A percentile compares a stretch with the other conserved stretches of the same genome.
Evolutionary conservation across 164 flowering plant genomes (phyloP).

Genomic region (Liriodendron chinense): DNA sequence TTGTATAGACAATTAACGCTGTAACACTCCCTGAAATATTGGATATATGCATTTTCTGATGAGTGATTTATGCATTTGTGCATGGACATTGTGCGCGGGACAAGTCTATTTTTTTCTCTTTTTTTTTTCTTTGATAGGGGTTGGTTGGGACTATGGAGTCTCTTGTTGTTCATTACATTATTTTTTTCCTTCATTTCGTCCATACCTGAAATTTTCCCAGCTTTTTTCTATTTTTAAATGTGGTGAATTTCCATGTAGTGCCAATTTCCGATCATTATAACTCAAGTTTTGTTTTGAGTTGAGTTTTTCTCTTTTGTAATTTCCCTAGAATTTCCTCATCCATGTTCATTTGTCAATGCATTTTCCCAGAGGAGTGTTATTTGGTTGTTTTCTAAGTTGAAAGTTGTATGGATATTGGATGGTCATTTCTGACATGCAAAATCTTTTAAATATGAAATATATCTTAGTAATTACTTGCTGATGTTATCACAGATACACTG

Average conservation of each 20-base stretch:
- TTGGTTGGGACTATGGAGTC: background rate
- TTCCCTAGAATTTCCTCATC: background rate
- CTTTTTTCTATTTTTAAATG: background rate
- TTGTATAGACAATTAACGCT: no score
- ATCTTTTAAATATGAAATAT: background rate
- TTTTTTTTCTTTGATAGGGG: background rate
- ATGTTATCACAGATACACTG: conserved; percentile 52
- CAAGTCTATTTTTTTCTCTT: background rate
- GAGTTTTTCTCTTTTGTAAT: background rate
- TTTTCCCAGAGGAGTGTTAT: background rate
- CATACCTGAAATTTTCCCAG: background rate
- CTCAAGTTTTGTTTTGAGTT: background rate
- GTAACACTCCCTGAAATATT: no score
- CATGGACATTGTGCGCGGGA: background rate
- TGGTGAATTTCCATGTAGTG: background rate
- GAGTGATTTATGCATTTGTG: background rate
- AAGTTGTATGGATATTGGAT: background rate
- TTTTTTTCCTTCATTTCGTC: background rate
- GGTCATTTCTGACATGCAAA: background rate
- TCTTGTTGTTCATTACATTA: background rate
- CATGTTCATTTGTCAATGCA: background rate
- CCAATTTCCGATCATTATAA: background rate
- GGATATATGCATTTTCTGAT: no score
- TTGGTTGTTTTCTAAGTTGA: background rate
- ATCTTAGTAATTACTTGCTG: background rate